phyloP scores from a whole-genome alignment of 2,329 filamentous ascomycete species.

The Alternaria triticimaculans region DNA sequence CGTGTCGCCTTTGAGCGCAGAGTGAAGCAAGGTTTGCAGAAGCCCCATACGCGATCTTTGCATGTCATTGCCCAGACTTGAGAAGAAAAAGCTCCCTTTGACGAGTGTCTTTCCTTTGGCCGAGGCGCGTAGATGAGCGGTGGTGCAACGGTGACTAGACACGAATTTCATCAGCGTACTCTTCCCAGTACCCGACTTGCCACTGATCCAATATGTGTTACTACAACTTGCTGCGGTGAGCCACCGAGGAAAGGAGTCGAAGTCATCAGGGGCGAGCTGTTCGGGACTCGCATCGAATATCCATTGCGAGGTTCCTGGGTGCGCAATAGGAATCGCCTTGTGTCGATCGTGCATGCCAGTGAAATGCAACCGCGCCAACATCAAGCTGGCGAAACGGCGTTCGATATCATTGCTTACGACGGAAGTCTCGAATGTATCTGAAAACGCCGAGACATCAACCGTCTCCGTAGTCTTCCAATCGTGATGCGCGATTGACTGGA shows the following conservation, averaged over 20 bases:
- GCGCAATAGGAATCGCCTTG: slow-evolving; percentile 9
- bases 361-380: slow-evolving; percentile 6
- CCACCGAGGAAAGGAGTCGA: slow-evolving; percentile 21
- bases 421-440: background rate
- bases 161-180: slow-evolving; percentile 53
- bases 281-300: background rate
- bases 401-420: background rate
- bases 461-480: background rate
- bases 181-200: slow-evolving; percentile 57
- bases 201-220: slow-evolving; percentile 47
- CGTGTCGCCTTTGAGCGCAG: background rate
- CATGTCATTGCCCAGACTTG: slow-evolving; percentile 29
- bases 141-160: slow-evolving; percentile 6
- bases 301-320: slow-evolving; percentile 16
- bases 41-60: background rate
- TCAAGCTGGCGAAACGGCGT: background rate
- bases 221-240: slow-evolving; percentile 3
- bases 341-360: slow-evolving; percentile 1
- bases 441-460: background rate
- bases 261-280: background rate
- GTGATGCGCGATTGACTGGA: background rate
- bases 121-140: slow-evolving; percentile 38
- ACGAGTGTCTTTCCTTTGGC: slow-evolving; percentile 25
- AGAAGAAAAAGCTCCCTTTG: slow-evolving; percentile 37
- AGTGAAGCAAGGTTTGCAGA: background rate